Evolutionary conservation across 2,329 filamentous ascomycete species (phyloP), one percentile per base, ranked within the genome.

Genomic region (Arthroderma sp.): DNA sequence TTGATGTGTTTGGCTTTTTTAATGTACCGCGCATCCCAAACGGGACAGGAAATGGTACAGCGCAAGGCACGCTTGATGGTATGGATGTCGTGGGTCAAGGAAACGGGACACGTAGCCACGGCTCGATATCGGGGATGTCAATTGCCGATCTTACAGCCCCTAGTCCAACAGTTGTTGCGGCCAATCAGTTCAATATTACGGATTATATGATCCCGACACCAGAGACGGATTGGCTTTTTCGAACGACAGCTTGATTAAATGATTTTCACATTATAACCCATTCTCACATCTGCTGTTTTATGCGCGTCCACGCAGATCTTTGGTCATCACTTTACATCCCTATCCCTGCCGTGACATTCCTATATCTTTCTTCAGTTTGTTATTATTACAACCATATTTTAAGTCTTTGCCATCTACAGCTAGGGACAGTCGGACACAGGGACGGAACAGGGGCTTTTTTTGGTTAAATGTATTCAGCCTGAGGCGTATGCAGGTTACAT

Each of bases 1-100:
- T 94, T 2, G 87, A 94, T 55, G 84, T 94, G 0, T 94, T 95
- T 59, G 85, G 91, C 54, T 94, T 93, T 59, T 95, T 94, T 71
- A 94, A 94, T 58, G 79, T 93, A 45, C 88, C 88, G 1, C 71
- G 86, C 11, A 67, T 94, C 27, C 74, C 75, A n/a, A n/a, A 15
- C 9, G 7, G 28, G 4, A 32, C 27, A 28, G 40, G 40, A 29
- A 43, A 43, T n/a, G 4, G 7, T 2, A 4, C 4, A 32, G 29
- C n/a, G 5, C 6, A 11, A 6, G 15, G 29, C 7, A 8, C 29
- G 34, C 15, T 41, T 5, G 34, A 41, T 22, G 30, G 22, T n/a
- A 6, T 41, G 29, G 38, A 9, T 6, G 29, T 41, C 32, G 34
- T 41, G 11, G 29, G 34, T 33, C 39, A 43, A 29, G 32, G 31